Percentiles rank a stretch among this genome's conserved stretches.
Conservation (phyloP, 768 basidiomycete species). For the Suillus clintonianus region DNA sequence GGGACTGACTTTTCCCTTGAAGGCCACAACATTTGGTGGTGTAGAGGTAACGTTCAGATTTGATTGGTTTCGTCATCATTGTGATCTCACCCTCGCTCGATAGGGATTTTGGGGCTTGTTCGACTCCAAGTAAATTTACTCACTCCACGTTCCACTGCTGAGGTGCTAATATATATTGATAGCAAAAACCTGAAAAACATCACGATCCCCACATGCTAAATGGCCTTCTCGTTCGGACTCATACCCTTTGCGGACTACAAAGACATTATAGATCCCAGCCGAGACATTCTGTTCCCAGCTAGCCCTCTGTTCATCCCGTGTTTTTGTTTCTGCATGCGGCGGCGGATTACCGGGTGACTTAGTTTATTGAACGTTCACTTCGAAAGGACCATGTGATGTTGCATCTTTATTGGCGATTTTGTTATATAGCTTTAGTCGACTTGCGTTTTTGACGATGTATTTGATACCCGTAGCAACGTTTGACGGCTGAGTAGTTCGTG, state of each 20-base stretch:
- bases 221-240: neutral
- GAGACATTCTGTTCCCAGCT: neutral
- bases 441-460: neutral
- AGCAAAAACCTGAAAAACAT: constrained; percentile 75
- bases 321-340: neutral
- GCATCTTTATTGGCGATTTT: neutral
- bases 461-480: neutral
- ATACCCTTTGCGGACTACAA: neutral
- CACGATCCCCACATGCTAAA: constrained; percentile 60
- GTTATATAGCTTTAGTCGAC: neutral
- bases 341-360: neutral
- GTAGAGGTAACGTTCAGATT: constrained; percentile 53
- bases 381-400: neutral
- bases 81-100: constrained; percentile 11
- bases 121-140: constrained; percentile 47
- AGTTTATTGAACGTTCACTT: neutral
- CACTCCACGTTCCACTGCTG: neutral
- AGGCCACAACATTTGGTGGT: constrained; percentile 72
- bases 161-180: constrained; percentile 21
- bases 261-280: neutral
- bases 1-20: constrained; percentile 10
- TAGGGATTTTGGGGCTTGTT: constrained; percentile 69
- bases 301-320: neutral
- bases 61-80: neutral
- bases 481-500: neutral